Evolutionary conservation across 2,329 filamentous ascomycete genomes (phyloP), one percentile per base, ranked within the genome.

Genomic region (Neonectria punicea): DNA sequence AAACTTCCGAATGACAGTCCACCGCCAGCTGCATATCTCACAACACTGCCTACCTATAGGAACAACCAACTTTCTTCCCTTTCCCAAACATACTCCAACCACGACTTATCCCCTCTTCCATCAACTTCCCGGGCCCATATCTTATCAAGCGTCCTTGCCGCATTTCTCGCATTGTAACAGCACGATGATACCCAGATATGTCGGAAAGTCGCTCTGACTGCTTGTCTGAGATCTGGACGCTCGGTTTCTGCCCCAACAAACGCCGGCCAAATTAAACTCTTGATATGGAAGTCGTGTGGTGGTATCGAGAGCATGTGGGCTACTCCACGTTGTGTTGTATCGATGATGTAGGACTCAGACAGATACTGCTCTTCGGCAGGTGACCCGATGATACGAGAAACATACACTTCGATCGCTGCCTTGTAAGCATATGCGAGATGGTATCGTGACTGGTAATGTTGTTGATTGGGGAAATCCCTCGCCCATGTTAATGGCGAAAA

Each of bases 271-370:
- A 64, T 53, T 14, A 64, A 39, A 13, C 64, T 67, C 32, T 67
- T 67, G 20, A 67, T 63, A n/a, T 67, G 64, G 16, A 67, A 66
- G 30, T 67, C 64, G 16, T 60, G 7, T 16, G 56, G 44, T 16
- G 46, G 57, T 39, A 64, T 64, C 0, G 51, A 43, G 3, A 55
- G 14, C 57, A 67, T 60, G 3, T 61, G 61, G 1, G 30, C 5
- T 18, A 67, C 32, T n/a, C 51, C 64, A 20, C 20, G 28, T 20
- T 64, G 28, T n/a, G 55, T 44, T 3, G 34, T 43, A 11, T 39
- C 16, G 1, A 41, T n/a, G 11, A 66, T 14, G 8, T 51, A 47
- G 7, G 30, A 9, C 13, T 32, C 2, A 3, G 60, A 57, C 4
- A 53, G 14, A 32, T 58, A 46, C 2, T 34, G 34, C 6, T 55